Base-by-base conservation (phyloP, 257 asterid species). In the Plantago major region DNA sequence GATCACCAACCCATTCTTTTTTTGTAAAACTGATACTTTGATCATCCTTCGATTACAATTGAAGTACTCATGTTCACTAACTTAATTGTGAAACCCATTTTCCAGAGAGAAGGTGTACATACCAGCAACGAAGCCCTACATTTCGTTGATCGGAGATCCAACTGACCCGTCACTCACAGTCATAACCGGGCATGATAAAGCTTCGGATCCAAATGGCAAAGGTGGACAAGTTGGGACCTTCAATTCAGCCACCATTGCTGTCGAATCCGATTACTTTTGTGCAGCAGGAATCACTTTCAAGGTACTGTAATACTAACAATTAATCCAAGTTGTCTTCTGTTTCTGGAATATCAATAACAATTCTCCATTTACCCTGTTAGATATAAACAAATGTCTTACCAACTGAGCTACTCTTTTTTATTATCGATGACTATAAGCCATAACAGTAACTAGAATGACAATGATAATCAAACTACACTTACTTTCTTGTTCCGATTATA, bases 31-130 rank as follows among this genome's bases (percentile, higher is more conserved):
- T 9, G 15, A 4, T 9, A 16, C 6, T 6, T 11, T 46, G 7
- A 4, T 13, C 9, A 4, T 7, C 15, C 6, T 47, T 46, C 7
- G 9, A 6, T 6, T 11, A 46, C 15, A 46, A 2, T 11, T 60
- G 38, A 56, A 15, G 40, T 6, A 10, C 7, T 9, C 26, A 47
- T 14, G n/a, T n/a, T n/a, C n/a, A n/a, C n/a, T n/a, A n/a, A n/a
- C n/a, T n/a, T n/a, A n/a, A 7, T 56, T 16, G 17, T 13, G 58
- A 53, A 26, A 19, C 16, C 33, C 18, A 1, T 1, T 19, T n/a
- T 59, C 55, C 76, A 87, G 96, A 1, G 97, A 90, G 77, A 83
- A 87, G 69, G 87, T 90, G 56, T 50, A 22, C 37, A 22, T 90
- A 46, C 96, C 92, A 0, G 58, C 53, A 33, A 53, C 79, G 4